Evolutionary conservation across 306 rosid genomes (phyloP).

Genomic region (Gleditsia sinensis): DNA sequence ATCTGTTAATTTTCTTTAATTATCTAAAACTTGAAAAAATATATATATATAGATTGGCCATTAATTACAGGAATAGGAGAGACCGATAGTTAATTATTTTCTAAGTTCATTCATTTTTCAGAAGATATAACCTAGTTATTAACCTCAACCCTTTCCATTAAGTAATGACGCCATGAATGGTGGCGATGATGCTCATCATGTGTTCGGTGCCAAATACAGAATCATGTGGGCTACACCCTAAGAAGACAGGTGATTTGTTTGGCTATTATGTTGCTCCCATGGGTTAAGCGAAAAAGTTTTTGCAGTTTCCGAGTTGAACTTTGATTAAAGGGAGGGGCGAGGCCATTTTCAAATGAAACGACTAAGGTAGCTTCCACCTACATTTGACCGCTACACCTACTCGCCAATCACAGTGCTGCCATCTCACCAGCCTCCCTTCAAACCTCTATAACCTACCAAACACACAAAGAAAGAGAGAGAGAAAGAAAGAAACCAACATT

Average conservation of each 20-base stretch:
- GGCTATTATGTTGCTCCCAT: background rate
- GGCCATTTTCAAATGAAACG: constrained; percentile 35
- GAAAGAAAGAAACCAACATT: too few relatives aligned
- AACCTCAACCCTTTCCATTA: too few relatives aligned
- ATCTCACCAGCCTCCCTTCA: background rate
- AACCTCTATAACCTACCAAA: background rate
- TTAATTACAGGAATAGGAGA: too few relatives aligned
- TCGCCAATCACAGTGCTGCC: too few relatives aligned
- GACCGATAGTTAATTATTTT: too few relatives aligned
- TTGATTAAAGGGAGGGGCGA: constrained; percentile 1
- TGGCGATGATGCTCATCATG: constrained; percentile 36
- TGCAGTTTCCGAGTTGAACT: constrained; percentile 44
- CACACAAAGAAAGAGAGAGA: too few relatives aligned
- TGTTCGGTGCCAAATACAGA: constrained; percentile 41
- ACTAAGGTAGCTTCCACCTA: constrained; percentile 34
- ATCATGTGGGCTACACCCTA: constrained; percentile 38
- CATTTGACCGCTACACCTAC: constrained; percentile 30
- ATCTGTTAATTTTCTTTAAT: too few relatives aligned
- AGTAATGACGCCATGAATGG: too few relatives aligned
- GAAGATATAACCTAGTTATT: too few relatives aligned
- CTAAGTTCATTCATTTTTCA: too few relatives aligned
- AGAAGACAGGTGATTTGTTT: constrained; percentile 12
- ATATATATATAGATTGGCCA: too few relatives aligned
- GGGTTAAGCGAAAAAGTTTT: constrained; percentile 20
- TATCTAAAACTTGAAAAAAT: too few relatives aligned